Conservation (phyloP, 2,329 filamentous ascomycete species). For the Penicillium sp. region DNA sequence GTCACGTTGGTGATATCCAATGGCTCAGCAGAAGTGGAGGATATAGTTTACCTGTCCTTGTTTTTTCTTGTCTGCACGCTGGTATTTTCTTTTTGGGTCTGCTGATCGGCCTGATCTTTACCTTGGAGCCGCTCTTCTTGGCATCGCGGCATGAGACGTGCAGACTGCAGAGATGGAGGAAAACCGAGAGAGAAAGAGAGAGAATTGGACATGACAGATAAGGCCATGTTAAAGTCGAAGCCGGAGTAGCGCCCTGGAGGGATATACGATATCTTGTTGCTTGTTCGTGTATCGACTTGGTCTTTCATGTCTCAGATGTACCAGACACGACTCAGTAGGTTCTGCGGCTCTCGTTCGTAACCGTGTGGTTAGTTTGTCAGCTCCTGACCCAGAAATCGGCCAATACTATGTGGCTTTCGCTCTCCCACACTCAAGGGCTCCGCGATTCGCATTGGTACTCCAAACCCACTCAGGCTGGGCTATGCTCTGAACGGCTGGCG, state of each 20-base stretch:
- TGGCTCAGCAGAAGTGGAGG: not conserved
- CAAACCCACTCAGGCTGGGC: not conserved
- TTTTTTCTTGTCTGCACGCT: not conserved
- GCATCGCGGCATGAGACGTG: not conserved
- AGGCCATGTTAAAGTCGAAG: not conserved
- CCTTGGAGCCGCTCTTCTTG: not conserved
- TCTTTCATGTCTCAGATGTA: not conserved
- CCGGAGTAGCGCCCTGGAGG: not conserved
- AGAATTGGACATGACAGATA: not conserved
- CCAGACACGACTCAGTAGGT: not conserved
- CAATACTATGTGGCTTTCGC: not conserved
- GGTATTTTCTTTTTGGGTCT: conserved; percentile 1
- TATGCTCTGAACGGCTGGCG: conserved; percentile 1
- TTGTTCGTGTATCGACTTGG: not conserved
- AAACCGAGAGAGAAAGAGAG: not conserved
- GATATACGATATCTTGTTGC: not conserved
- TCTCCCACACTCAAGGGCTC: not conserved
- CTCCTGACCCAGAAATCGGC: not conserved
- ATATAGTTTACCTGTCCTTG: conserved; percentile 3
- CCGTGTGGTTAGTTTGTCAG: not conserved
- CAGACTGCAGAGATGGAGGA: not conserved
- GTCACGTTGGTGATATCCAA: not conserved
- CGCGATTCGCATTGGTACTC: not conserved
- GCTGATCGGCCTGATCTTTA: not conserved
- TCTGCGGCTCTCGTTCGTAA: not conserved